A percentile compares a stretch with the other conserved stretches of the same genome.
Conservation (phyloP, 805 yeast genomes). For the Kregervanrija delftensis region DNA sequence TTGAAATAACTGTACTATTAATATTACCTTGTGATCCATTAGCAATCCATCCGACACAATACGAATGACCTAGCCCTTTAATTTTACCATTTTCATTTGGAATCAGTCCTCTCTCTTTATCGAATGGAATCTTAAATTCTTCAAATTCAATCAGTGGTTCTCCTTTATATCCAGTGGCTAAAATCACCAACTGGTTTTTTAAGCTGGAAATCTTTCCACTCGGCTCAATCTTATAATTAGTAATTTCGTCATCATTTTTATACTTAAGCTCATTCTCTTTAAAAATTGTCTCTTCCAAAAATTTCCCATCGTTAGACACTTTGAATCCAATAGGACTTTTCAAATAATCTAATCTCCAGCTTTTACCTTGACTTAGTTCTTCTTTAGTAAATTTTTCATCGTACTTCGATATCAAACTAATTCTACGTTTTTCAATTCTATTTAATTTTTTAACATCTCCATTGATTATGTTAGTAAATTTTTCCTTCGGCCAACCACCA, state of each 20-base stretch:
- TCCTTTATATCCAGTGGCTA: slow-evolving; percentile 82
- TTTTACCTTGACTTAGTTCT: slow-evolving; percentile 12
- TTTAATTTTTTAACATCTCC: slow-evolving; percentile 26
- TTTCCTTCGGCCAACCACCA: slow-evolving; percentile 37
- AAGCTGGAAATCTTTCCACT: slow-evolving; percentile 17
- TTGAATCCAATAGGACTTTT: slow-evolving; percentile 55
- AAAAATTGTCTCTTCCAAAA: slow-evolving; percentile 42
- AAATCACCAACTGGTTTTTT: slow-evolving; percentile 59
- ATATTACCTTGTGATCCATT: slow-evolving; percentile 86
- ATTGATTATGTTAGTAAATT: slow-evolving; percentile 25
- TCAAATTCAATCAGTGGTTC: slow-evolving; percentile 52
- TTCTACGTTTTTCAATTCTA: slow-evolving; percentile 57
- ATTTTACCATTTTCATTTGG: slow-evolving; percentile 41
- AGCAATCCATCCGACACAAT: slow-evolving; percentile 87
- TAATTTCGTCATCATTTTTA: slow-evolving; percentile 26
- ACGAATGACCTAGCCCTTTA: slow-evolving; percentile 40
- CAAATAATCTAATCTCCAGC: slow-evolving; percentile 68
- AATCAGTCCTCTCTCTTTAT: slow-evolving; percentile 35
- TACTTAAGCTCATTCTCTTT: slow-evolving; percentile 37
- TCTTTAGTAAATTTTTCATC: slow-evolving; percentile 9
- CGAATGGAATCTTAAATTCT: slow-evolving; percentile 43
- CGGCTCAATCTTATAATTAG: slow-evolving; percentile 27
- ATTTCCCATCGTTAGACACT: slow-evolving; percentile 25
- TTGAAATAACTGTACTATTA: slow-evolving; percentile 81
- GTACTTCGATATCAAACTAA: slow-evolving; percentile 56